Conservation (phyloP, 202 grass and related monocot species). For the Saccharum hybrid region DNA sequence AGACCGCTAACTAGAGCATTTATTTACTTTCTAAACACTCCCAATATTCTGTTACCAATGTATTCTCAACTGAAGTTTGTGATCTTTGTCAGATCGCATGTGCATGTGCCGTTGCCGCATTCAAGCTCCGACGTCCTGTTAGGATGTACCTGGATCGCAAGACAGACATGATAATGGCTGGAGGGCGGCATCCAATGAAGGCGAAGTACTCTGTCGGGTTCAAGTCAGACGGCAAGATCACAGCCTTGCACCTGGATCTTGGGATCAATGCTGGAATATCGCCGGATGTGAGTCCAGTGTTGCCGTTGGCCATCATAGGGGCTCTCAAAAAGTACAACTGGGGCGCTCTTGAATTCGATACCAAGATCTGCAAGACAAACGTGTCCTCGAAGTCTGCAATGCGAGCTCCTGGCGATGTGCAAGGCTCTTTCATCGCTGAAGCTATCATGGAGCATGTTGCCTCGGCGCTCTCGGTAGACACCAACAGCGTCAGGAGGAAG, state of each 20-base stretch:
- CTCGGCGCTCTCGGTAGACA: constrained; percentile 51
- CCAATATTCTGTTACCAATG: not conserved
- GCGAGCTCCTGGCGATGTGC: constrained; percentile 68
- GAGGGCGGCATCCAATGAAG: constrained; percentile 75
- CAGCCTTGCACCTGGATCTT: constrained; percentile 65
- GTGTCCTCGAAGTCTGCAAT: constrained; percentile 64
- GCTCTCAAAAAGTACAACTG: constrained; percentile 81
- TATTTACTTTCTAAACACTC: not conserved
- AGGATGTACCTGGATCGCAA: constrained; percentile 82
- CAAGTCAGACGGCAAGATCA: constrained; percentile 83
- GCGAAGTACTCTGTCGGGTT: constrained; percentile 76
- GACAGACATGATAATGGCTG: constrained; percentile 82
- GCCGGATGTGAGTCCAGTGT: constrained; percentile 40
- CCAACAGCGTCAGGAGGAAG: constrained; percentile 65
- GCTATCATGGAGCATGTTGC: constrained; percentile 85
- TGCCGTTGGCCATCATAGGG: constrained; percentile 28
- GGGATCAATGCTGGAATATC: constrained; percentile 67
- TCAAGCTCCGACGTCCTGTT: constrained; percentile 68
- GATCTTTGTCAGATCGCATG: constrained; percentile 52
- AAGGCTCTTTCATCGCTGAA: constrained; percentile 89
- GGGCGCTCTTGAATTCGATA: constrained; percentile 63
- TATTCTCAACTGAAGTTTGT: not conserved
- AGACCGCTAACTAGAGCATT: not conserved
- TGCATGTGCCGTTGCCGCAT: constrained; percentile 75
- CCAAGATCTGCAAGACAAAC: constrained; percentile 90